Evolutionary conservation across 2,329 filamentous ascomycete genomes (phyloP), one percentile per base, ranked within the genome.

Genomic region (Alternaria consortialis): DNA sequence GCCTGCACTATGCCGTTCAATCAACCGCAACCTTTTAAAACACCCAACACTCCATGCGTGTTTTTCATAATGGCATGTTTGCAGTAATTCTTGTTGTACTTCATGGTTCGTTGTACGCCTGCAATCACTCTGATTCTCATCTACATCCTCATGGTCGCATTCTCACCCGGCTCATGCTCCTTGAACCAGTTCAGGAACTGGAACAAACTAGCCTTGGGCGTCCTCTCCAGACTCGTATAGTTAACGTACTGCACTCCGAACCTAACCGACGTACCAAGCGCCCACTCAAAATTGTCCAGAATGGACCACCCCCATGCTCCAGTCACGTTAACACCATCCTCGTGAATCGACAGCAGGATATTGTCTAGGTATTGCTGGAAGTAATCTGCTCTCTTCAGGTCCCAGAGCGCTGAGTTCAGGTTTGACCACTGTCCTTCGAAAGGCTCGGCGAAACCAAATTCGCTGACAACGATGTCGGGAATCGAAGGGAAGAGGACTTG

Each of bases 181-280:
- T 74, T 74, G 63, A 81, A 81, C 79, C 80, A 82, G 50, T 80
- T 77, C 65, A 81, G 57, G 37, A 80, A 76, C 65, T 82, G 80
- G 56, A 81, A 81, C 69, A 80, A 62, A 51, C 76, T 80, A 2
- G 80, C 80, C 65, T 82, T 82, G 1, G 80, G 80, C 39, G 74
- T 77, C 60, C 80, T 69, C 64, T 77, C 77, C 60, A 81, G 62
- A 46, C 72, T 76, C 25, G 74, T 77, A 48, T 81, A 81, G 56
- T 82, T 79, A 7, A 82, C 74, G 63, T 81, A 80, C 71, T 82
- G 80, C 66, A 82, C 47, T 9, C 80, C 80, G 59, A 81, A 82
- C 54, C 78, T 64, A 5, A 77, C 76, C 20, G 64, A 64, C 1
- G 68, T 73, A 2, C 81, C 82, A 23, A 73, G 60, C 5, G 63